Evolutionary conservation across 495 filamentous ascomycete species (phyloP).

Genomic region (Hypoxylon perforatum): DNA sequence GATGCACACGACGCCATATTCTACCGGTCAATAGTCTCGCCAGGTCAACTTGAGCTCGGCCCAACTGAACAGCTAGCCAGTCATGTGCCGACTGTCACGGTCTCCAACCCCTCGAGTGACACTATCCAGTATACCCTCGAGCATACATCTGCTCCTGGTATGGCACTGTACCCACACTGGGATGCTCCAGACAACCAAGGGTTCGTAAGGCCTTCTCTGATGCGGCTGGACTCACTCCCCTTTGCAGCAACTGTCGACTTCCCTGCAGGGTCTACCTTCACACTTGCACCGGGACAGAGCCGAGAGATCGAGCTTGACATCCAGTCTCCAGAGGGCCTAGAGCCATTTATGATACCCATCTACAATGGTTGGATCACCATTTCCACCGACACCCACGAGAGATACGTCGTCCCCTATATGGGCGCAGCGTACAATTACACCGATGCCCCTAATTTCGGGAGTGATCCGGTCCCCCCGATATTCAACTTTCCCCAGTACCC

Average conservation of each 20-base stretch:
- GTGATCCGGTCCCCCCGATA: background rate
- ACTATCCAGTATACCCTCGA: conserved; percentile 2
- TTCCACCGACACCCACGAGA: conserved; percentile 3
- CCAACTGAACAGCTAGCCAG: conserved; percentile 1
- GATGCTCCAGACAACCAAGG: background rate
- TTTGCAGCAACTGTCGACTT: background rate
- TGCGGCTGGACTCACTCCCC: background rate
- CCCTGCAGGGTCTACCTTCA: conserved; percentile 3
- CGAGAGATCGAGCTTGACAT: background rate
- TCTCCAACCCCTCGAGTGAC: background rate
- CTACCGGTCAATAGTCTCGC: background rate
- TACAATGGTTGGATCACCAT: background rate
- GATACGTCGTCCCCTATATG: background rate
- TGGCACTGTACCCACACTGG: background rate
- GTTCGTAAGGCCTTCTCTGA: background rate
- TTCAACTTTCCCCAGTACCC: conserved; percentile 1
- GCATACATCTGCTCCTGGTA: background rate
- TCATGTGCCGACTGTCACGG: background rate
- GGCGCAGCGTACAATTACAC: conserved; percentile 3
- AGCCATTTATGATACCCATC: conserved; percentile 3
- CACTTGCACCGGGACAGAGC: conserved; percentile 1
- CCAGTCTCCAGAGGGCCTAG: conserved; percentile 1
- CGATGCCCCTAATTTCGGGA: background rate
- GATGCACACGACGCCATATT: conserved; percentile 2
- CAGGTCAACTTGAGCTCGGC: conserved; percentile 2